A percentile compares a stretch with the other conserved stretches of the same genome.
phyloP scores from a whole-genome alignment of 1,139 yeast genomes.

The Candida sp. region DNA sequence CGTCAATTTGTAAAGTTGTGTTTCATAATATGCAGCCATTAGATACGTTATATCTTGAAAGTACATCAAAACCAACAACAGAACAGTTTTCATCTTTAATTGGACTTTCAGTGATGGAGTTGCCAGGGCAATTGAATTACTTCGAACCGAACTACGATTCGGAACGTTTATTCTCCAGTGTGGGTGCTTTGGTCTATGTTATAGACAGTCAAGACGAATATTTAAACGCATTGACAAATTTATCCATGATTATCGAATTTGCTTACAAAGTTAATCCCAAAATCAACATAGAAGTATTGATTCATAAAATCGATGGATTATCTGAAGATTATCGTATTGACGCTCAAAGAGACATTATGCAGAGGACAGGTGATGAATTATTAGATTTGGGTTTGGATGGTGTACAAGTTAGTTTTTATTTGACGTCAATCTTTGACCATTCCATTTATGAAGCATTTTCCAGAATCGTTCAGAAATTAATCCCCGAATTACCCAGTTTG shows the following conservation, averaged over 20 bases:
- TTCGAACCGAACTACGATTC: slow-evolving; percentile 85
- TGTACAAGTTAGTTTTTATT: slow-evolving; percentile 85
- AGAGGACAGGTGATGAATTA: slow-evolving; percentile 89
- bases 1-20: slow-evolving; percentile 91
- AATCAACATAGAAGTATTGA: slow-evolving; percentile 86
- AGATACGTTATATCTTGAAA: slow-evolving; percentile 86
- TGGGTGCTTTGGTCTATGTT: slow-evolving; percentile 93
- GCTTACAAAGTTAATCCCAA: slow-evolving; percentile 85
- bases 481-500: slow-evolving; percentile 83
- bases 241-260: slow-evolving; percentile 84
- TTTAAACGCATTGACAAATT: slow-evolving; percentile 82
- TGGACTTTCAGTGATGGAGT: slow-evolving; percentile 89
- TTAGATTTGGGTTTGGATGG: slow-evolving; percentile 88
- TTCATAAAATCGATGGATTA: slow-evolving; percentile 93
- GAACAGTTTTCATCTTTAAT: slow-evolving; percentile 77
- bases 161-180: slow-evolving; percentile 71
- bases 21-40: slow-evolving; percentile 97
- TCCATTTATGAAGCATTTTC: slow-evolving; percentile 95
- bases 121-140: slow-evolving; percentile 91
- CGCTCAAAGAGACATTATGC: slow-evolving; percentile 96
- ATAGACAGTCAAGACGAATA: slow-evolving; percentile 96
- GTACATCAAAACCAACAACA: slow-evolving; percentile 84
- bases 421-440: slow-evolving; percentile 93
- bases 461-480: slow-evolving; percentile 84
- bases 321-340: slow-evolving; percentile 92